Base-by-base conservation (phyloP, 2,329 filamentous ascomycete species). In the Leptographium procerum region DNA sequence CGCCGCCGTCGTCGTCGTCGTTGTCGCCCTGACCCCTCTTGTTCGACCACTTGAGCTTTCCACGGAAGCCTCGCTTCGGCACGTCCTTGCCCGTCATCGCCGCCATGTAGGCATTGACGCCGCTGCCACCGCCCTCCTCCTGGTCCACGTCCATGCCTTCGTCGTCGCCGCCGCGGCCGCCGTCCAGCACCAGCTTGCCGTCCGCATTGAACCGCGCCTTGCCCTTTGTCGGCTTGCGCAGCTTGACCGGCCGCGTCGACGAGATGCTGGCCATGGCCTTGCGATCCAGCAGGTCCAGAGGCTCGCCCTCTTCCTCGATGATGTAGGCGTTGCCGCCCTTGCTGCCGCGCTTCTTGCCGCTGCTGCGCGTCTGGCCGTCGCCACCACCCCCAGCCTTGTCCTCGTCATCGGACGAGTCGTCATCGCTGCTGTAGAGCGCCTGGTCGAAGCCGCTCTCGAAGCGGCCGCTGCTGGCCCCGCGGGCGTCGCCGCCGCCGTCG, bases 371-470 rank as follows among this genome's bases (percentile, higher is more conserved):
- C 60, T n/a, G n/a, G 33, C 34, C 57, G 10, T 52, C 56, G 24
- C 47, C 53, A 19, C 19, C 13, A 5, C 68, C 69, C 52, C 66
- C 66, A 59, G 56, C 64, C 66, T 66, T 56, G 67, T 83, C 81
- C 59, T 83, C 84, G 71, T 72, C 71, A 64, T 74, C 73, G 26
- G 14, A 31, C 11, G 82, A 83, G 59, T 84, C 81, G 60, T 83
- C 84, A 1, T 79, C 83, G 8, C 85, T 83, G 64, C 84, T 89
- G 69, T 90, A 96, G 36, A 99, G 83, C n/a, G 92, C 91, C 71
- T 95, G 88, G 70, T 97, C 92, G 71, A 94, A 96, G 68, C 95
- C 92, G 72, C 88, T 95, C 72, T 91, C 90, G 69, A 95, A 96
- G 60, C 84, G 83, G 66, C 81, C 75, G 69, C 80, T 79, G 58